Percentiles rank a stretch among this genome's conserved stretches.
Conservation (phyloP, 108 stramenopile genomes). For the Pseudonitzschia multistriata region DNA sequence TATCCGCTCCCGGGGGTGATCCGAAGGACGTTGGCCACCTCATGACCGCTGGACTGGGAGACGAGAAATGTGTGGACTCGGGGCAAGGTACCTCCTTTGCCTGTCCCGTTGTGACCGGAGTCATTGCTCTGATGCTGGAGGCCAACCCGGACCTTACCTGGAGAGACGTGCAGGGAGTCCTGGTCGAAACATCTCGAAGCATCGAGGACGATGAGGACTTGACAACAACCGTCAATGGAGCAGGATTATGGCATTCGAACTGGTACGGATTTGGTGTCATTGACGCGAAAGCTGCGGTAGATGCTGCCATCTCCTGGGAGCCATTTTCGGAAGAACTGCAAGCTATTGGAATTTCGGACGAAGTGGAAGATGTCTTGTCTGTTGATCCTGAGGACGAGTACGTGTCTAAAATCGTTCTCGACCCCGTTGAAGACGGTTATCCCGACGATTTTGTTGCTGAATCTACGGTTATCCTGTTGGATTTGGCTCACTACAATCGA, state of each 20-base stretch:
- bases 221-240: slow-evolving; percentile 25
- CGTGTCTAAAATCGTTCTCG: neutral
- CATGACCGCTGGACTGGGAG: slow-evolving; percentile 28
- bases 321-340: slow-evolving; percentile 19
- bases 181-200: slow-evolving; percentile 31
- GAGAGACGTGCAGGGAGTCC: slow-evolving; percentile 57
- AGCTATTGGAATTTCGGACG: slow-evolving; percentile 16
- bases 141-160: slow-evolving; percentile 43
- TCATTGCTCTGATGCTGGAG: slow-evolving; percentile 45
- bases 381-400: neutral
- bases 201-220: slow-evolving; percentile 7
- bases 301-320: slow-evolving; percentile 29
- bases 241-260: slow-evolving; percentile 41
- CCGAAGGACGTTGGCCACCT: slow-evolving; percentile 21
- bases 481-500: slow-evolving; percentile 31
- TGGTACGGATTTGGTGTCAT: slow-evolving; percentile 53
- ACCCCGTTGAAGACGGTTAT: slow-evolving; percentile 1
- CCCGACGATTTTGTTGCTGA: slow-evolving; percentile 29
- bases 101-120: slow-evolving; percentile 43
- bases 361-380: slow-evolving; percentile 1
- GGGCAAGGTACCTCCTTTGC: slow-evolving; percentile 44
- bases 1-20: slow-evolving; percentile 45
- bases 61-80: slow-evolving; percentile 15
- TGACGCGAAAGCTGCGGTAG: slow-evolving; percentile 40
- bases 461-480: slow-evolving; percentile 35